These are phyloP conservation scores for Euphorbia peplus DNA, from an alignment of 345 rosid genomes.

Conservation along the genomic window DNA sequence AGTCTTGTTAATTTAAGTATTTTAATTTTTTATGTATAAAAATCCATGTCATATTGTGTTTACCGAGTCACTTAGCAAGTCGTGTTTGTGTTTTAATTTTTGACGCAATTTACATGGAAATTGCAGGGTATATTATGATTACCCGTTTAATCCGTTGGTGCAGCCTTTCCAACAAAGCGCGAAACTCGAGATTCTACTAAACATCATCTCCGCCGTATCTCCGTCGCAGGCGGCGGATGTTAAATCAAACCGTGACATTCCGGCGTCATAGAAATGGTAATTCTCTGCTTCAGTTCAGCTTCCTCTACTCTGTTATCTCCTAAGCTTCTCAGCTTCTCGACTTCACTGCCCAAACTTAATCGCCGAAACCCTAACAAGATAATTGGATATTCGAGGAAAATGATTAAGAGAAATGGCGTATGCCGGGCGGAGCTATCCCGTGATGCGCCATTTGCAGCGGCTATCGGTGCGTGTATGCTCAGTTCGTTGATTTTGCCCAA, in stretches of 20 bases:
- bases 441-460: conserved; percentile 66
- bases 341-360: conserved; percentile 19
- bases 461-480: conserved; percentile 73
- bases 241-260: background rate
- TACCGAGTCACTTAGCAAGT: too few species aligned
- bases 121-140: too few species aligned
- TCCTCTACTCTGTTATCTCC: conserved; percentile 10
- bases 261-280: conserved; percentile 18
- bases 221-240: background rate
- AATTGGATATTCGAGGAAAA: conserved; percentile 16
- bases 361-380: conserved; percentile 34
- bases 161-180: background rate
- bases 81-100: too few species aligned
- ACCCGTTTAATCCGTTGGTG: too few species aligned
- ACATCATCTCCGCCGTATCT: background rate
- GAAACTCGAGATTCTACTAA: background rate
- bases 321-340: conserved; percentile 10
- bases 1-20: too few species aligned
- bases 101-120: too few species aligned
- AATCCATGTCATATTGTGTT: too few species aligned
- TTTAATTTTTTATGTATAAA: too few species aligned
- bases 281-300: background rate
- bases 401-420: conserved; percentile 18
- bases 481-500: conserved; percentile 65
- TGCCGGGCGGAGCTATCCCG: conserved; percentile 68